Base-by-base conservation (phyloP, 495 filamentous ascomycete species). In the Aspergillus panamensis region DNA sequence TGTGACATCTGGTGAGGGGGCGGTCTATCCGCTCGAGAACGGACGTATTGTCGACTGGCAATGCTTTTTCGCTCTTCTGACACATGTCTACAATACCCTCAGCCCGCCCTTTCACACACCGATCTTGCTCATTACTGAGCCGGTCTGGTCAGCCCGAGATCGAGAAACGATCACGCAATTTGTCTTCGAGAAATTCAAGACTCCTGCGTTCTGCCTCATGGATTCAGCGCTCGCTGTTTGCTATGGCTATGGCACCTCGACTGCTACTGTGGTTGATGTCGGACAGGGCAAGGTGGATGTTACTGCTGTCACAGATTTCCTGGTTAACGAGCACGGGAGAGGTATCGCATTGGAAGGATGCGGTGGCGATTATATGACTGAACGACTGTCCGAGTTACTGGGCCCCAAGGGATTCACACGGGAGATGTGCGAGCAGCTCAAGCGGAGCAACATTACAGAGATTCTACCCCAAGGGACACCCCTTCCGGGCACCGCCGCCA, bases 141-240 rank as follows among this genome's bases (percentile, higher is more conserved):
- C 94, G 0, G 83, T 84, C 47, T 98, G 95, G 90, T 90, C 90
- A 9, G 80, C 84, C 6, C 83, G 85, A 48, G 90, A 96, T 69
- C 85, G 86, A 64, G 91, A 96, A 71, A 76, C 76, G 10, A 82
- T 97, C 37, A 87, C 92, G 5, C 89, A 90, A 55, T 98, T 96
- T 73, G 82, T 97, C 60, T 98, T 98, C 62, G 94, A 97, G 72
- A 92, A 92, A 72, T 96, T 96, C 69, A 96, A 94, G 76, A 91
- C 87, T 1, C 94, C 94, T 0, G 91, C 87, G 0, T 88, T 98
- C 51, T 89, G 84, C 52, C 71, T 97, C 39, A 87, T 97, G 77
- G 87, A 97, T 69, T 83, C 89, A 49, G 91, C 89, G 0, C 70
- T 94, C 16, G 91, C 93, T 8, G 84, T 87, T 0, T 85, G 87